phyloP scores from a whole-genome alignment of 176 grass and related monocot genomes.

The Oryza glaberrima region DNA sequence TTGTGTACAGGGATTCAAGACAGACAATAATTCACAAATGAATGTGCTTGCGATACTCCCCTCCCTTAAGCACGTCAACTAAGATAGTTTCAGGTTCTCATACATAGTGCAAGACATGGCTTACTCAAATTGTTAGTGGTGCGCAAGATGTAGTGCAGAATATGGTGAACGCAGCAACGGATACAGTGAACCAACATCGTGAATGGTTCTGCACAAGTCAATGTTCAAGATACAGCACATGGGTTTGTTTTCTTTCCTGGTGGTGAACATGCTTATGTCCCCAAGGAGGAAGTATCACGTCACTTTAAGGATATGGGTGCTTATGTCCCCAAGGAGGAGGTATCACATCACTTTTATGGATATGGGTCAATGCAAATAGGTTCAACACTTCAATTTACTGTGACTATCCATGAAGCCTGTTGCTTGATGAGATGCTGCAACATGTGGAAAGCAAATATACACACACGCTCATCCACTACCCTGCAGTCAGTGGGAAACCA shows the following conservation, averaged over 20 bases:
- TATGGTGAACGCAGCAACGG: constrained; percentile 31
- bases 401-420: constrained; percentile 12
- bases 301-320: neutral
- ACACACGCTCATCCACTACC: neutral
- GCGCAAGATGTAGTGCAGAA: constrained; percentile 25
- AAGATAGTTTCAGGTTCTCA: neutral
- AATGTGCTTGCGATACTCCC: neutral
- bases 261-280: constrained; percentile 40
- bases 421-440: constrained; percentile 12
- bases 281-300: constrained; percentile 11
- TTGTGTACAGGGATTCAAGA: constrained; percentile 7
- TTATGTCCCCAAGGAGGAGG: neutral
- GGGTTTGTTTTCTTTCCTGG: neutral
- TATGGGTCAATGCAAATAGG: constrained; percentile 29
- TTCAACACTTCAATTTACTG: neutral
- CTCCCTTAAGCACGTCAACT: neutral
- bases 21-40: neutral
- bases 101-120: neutral
- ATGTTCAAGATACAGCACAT: constrained; percentile 30
- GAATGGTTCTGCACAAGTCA: constrained; percentile 25
- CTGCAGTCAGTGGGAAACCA: constrained; percentile 23
- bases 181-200: constrained; percentile 39
- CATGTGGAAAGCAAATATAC: neutral
- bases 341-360: constrained; percentile 48
- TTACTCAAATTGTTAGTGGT: neutral